phyloP scores from a whole-genome alignment of 371 early-diverging fungal genomes.

The Mortierella sp. region DNA sequence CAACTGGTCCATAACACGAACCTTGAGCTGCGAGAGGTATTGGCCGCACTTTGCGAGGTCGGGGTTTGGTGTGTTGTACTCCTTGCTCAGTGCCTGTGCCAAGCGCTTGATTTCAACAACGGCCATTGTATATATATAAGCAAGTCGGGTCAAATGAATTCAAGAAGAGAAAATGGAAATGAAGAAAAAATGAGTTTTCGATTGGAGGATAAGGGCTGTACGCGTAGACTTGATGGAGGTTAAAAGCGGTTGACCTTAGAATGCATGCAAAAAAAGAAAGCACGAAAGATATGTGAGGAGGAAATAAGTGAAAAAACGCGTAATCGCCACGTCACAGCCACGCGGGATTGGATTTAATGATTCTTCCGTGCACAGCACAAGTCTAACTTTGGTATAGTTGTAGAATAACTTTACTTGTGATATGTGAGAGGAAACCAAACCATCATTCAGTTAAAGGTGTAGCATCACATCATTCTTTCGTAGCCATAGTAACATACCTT shows the following conservation, averaged over 20 bases:
- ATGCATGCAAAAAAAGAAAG: conserved; percentile 1
- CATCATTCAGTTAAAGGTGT: no score
- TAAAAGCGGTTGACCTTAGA: neutral
- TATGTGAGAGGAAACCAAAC: no score
- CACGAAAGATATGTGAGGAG: neutral
- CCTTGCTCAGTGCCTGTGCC: conserved; percentile 68
- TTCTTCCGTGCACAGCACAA: no score
- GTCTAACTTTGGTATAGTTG: no score
- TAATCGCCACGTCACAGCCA: neutral
- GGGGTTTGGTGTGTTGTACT: conserved; percentile 75
- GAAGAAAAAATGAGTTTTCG: neutral
- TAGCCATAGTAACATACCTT: no score
- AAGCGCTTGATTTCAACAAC: conserved; percentile 47
- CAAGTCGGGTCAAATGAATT: neutral
- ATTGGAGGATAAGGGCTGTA: neutral
- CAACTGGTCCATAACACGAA: conserved; percentile 34
- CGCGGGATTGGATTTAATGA: no score
- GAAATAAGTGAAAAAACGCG: neutral
- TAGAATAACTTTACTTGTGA: no score
- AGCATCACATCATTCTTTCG: no score
- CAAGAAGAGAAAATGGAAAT: neutral
- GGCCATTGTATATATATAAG: conserved; percentile 26
- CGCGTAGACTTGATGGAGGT: conserved; percentile 6
- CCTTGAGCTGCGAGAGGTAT: conserved; percentile 85
- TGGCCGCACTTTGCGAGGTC: conserved; percentile 82